These are phyloP conservation scores for Aureobasidium sp. DNA, from an alignment of 2,329 filamentous ascomycete genomes.

Conservation along the genomic window DNA sequence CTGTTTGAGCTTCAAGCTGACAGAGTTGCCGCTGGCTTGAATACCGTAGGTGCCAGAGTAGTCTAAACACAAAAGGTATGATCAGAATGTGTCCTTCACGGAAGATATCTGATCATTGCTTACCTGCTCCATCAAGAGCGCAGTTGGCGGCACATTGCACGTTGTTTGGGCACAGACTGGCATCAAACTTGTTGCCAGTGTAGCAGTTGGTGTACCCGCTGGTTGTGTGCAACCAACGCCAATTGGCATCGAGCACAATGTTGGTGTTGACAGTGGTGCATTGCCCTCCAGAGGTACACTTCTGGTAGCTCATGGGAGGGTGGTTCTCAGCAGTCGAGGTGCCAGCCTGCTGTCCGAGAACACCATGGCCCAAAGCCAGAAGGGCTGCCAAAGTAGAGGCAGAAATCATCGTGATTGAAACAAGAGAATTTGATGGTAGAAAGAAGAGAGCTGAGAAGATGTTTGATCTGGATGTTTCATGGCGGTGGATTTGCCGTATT, in stretches of 20 bases:
- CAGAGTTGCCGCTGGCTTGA: conserved; percentile 42
- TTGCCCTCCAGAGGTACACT: conserved; percentile 31
- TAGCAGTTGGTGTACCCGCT: conserved; percentile 43
- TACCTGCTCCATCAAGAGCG: conserved; percentile 32
- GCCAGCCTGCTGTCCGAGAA: conserved; percentile 35
- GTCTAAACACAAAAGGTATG: conserved; percentile 18
- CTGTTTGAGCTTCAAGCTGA: conserved; percentile 52
- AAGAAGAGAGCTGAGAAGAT: neutral
- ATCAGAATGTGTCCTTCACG: neutral
- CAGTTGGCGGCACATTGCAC: conserved; percentile 32
- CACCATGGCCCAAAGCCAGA: conserved; percentile 32
- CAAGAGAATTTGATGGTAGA: neutral
- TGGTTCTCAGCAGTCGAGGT: conserved; percentile 34
- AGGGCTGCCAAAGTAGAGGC: conserved; percentile 24
- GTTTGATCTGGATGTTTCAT: neutral
- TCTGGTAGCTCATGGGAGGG: conserved; percentile 33
- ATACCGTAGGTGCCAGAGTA: conserved; percentile 40
- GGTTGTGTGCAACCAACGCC: conserved; percentile 42
- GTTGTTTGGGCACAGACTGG: conserved; percentile 32
- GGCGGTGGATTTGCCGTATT: neutral
- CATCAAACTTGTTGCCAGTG: conserved; percentile 37
- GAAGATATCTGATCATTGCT: no score
- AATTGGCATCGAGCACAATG: conserved; percentile 41
- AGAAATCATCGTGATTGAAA: neutral
- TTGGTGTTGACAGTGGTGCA: conserved; percentile 31